phyloP scores from a whole-genome alignment of 371 early-diverging fungal genomes.

The Mucor plumbeus region DNA sequence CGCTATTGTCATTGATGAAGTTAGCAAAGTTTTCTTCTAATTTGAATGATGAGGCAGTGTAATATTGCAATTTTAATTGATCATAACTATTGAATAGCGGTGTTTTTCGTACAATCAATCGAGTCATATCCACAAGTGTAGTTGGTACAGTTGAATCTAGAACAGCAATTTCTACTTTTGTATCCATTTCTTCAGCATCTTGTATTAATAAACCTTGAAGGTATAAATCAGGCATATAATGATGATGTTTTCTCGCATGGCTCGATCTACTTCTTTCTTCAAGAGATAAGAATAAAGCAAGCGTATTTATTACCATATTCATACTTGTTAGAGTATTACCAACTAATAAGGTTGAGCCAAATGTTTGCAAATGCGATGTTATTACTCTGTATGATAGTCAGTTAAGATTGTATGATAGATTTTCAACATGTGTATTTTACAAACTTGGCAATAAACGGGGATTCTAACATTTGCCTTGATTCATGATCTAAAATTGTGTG shows the following conservation, averaged over 20 bases:
- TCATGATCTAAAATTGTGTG: constrained; percentile 59
- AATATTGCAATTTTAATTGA: constrained; percentile 43
- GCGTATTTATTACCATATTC: constrained; percentile 68
- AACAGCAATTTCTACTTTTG: constrained; percentile 47
- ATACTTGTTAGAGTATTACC: constrained; percentile 64
- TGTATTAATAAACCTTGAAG: constrained; percentile 58
- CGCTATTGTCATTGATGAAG: constrained; percentile 4
- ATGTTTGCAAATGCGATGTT: constrained; percentile 63
- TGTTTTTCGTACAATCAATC: constrained; percentile 57
- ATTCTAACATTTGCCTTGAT: constrained; percentile 57
- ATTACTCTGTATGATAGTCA: constrained; percentile 46
- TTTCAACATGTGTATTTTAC: constrained; percentile 17
- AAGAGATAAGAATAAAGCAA: constrained; percentile 56
- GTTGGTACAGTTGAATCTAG: constrained; percentile 60
- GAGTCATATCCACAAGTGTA: constrained; percentile 58
- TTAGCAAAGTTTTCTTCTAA: constrained; percentile 36
- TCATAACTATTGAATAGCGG: constrained; percentile 52
- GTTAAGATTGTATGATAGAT: constrained; percentile 4
- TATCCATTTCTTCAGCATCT: constrained; percentile 41
- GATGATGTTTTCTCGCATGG: constrained; percentile 63
- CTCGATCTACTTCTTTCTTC: constrained; percentile 63
- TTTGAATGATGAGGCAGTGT: constrained; percentile 20
- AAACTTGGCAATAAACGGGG: constrained; percentile 59
- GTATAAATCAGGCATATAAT: constrained; percentile 61
- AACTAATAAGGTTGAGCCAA: constrained; percentile 56